Percentiles rank a stretch among this genome's conserved stretches.
Evolutionary conservation across 108 stramenopile genomes (phyloP).

Genomic region (Cyclotella baltica): DNA sequence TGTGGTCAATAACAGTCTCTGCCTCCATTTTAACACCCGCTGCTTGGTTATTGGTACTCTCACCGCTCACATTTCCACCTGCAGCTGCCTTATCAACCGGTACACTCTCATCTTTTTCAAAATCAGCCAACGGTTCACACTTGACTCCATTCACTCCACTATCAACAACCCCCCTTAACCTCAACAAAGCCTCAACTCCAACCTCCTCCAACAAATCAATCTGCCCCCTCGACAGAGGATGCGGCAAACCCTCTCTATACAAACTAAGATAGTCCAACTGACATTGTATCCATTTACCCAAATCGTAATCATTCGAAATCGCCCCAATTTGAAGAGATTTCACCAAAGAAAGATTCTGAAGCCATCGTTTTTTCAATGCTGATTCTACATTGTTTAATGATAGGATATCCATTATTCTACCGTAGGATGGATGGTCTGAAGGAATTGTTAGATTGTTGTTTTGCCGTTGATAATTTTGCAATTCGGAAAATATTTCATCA

Average conservation of each 20-base stretch:
- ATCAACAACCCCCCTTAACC: background rate
- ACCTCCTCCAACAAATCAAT: slow-evolving; percentile 1
- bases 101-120: background rate
- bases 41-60: no score
- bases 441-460: background rate
- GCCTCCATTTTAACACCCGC: no score
- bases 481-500: background rate
- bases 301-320: background rate
- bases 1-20: background rate
- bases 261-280: background rate
- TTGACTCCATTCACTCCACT: background rate
- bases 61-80: no score
- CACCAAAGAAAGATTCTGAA: background rate
- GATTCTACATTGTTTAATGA: background rate
- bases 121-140: background rate
- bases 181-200: slow-evolving; percentile 4
- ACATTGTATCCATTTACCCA: slow-evolving; percentile 12
- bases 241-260: slow-evolving; percentile 1
- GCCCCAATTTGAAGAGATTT: background rate
- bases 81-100: no score
- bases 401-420: background rate
- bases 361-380: slow-evolving; percentile 1
- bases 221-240: background rate
- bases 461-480: background rate
- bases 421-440: background rate